Conservation (phyloP, 1,139 yeast genomes). For the Eremothecium cymbalariae region DNA sequence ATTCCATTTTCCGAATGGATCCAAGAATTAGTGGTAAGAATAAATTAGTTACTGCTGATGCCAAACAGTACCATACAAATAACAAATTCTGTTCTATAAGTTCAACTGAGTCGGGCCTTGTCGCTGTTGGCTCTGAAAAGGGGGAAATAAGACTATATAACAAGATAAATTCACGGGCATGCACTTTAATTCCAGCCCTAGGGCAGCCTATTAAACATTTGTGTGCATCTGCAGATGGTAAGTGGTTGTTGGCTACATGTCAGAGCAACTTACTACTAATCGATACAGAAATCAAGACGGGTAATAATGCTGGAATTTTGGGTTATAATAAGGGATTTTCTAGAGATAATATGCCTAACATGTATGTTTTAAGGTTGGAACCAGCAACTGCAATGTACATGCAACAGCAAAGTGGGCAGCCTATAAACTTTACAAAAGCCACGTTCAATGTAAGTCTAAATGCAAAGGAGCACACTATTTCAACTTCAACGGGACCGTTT, state of each 20-base stretch:
- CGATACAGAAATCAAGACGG: constrained; percentile 55
- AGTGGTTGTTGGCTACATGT: constrained; percentile 77
- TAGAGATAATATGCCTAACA: constrained; percentile 58
- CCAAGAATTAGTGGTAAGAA: constrained; percentile 55
- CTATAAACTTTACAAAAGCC: constrained; percentile 60
- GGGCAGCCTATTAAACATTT: constrained; percentile 65
- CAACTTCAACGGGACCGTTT: constrained; percentile 73
- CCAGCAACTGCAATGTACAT: constrained; percentile 71
- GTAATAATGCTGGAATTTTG: constrained; percentile 49
- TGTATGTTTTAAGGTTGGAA: constrained; percentile 55
- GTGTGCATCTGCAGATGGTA: constrained; percentile 72
- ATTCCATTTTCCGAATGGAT: constrained; percentile 64
- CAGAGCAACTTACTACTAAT: constrained; percentile 57
- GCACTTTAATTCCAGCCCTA: constrained; percentile 68
- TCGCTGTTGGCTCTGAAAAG: constrained; percentile 66
- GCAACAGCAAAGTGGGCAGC: constrained; percentile 43
- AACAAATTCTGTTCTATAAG: constrained; percentile 54
- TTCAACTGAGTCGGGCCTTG: constrained; percentile 63
- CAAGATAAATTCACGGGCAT: constrained; percentile 63
- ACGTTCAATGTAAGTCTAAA: constrained; percentile 63
- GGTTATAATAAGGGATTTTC: constrained; percentile 65
- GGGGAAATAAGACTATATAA: constrained; percentile 76
- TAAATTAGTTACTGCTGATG: constrained; percentile 49
- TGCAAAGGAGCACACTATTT: constrained; percentile 59
- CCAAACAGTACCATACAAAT: constrained; percentile 45